These are phyloP conservation scores for Russula earlei DNA, from an alignment of 768 basidiomycete genomes.

Conservation along the genomic window DNA sequence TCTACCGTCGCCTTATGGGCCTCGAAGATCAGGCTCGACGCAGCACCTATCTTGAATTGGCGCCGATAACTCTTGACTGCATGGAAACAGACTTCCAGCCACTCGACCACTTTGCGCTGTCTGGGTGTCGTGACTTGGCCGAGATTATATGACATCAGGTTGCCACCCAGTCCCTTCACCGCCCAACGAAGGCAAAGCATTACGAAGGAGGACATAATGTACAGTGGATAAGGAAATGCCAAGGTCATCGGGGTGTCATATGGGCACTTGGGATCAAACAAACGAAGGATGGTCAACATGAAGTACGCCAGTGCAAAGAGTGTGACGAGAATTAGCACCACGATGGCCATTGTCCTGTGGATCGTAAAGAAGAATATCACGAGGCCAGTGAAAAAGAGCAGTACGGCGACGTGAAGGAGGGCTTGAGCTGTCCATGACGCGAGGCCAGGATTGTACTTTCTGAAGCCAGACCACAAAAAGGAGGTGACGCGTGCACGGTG, in stretches of 20 bases:
- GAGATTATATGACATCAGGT: background rate
- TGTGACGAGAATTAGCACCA: background rate
- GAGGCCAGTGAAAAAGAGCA: slow-evolving; percentile 14
- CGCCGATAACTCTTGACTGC: background rate
- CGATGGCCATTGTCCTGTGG: background rate
- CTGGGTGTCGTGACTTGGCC: background rate
- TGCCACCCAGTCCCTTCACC: background rate
- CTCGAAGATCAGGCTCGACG: background rate
- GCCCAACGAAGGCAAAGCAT: background rate
- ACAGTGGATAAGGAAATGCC: background rate
- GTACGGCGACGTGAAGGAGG: slow-evolving; percentile 11
- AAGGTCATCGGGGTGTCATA: background rate
- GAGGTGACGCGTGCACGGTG: slow-evolving; percentile 6
- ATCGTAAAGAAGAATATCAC: slow-evolving; percentile 5
- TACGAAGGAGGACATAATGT: background rate
- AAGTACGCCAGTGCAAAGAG: slow-evolving; percentile 2
- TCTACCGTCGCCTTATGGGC: background rate
- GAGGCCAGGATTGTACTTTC: background rate
- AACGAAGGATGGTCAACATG: slow-evolving; percentile 1
- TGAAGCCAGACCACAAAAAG: slow-evolving; percentile 7
- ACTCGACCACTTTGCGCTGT: background rate
- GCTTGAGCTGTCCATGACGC: slow-evolving; percentile 1
- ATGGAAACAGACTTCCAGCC: no score
- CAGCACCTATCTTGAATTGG: background rate
- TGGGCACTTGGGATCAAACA: background rate